Conservation (phyloP, 106 monocot species). For the Gastrodia elata region DNA sequence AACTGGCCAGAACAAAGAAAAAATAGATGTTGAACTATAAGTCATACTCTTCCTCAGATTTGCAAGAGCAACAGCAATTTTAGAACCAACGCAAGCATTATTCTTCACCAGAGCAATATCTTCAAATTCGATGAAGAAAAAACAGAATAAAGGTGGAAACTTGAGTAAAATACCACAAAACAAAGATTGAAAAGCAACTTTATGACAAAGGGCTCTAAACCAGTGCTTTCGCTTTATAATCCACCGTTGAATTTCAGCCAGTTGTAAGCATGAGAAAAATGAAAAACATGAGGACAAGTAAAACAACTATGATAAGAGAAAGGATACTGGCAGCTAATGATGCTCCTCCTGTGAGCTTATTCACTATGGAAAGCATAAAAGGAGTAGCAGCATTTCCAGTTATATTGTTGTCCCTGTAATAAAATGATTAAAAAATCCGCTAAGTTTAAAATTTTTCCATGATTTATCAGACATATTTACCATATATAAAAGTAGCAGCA, state of each 20-base stretch:
- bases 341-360: constrained; percentile 78
- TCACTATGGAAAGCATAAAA: constrained; percentile 85
- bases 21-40: not conserved
- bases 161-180: no score
- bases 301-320: not conserved
- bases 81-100: constrained; percentile 86
- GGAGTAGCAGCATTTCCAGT: constrained; percentile 75
- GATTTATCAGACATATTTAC: not conserved
- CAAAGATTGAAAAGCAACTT: not conserved
- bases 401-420: constrained; percentile 49
- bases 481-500: not conserved
- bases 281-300: constrained; percentile 1
- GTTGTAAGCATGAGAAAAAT: not conserved
- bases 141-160: constrained; percentile 4
- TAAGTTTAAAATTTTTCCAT: not conserved
- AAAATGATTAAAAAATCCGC: constrained; percentile 8
- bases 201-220: not conserved
- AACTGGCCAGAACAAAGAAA: no score
- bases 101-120: constrained; percentile 98
- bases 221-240: not conserved
- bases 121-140: constrained; percentile 37
- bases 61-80: constrained; percentile 80
- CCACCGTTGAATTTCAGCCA: not conserved
- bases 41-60: constrained; percentile 21
- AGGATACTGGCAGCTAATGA: constrained; percentile 97